phyloP scores from a whole-genome alignment of 805 yeast genomes.

The Monosporozyma aerobia region DNA sequence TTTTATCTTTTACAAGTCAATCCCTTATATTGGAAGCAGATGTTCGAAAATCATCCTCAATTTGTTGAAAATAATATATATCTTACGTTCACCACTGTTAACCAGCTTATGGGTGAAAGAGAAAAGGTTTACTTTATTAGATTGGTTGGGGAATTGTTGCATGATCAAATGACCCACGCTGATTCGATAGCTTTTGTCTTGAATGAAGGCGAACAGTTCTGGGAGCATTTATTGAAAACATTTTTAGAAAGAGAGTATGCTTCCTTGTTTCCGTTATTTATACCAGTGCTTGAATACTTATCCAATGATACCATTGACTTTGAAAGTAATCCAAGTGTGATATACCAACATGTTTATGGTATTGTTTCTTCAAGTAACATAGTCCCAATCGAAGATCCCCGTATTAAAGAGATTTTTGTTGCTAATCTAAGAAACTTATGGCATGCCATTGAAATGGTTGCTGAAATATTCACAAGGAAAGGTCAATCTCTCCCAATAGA shows the following conservation, averaged over 20 bases:
- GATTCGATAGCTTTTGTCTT: constrained; percentile 19
- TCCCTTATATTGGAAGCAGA: constrained; percentile 55
- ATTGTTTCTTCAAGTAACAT: constrained; percentile 37
- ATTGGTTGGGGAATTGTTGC: constrained; percentile 41
- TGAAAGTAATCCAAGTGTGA: constrained; percentile 70
- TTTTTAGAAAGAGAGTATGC: constrained; percentile 34
- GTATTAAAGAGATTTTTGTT: constrained; percentile 63
- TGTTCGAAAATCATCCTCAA: constrained; percentile 35
- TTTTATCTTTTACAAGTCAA: constrained; percentile 81
- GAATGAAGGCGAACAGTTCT: constrained; percentile 26
- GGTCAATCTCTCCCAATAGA: constrained; percentile 45
- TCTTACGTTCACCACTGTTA: constrained; percentile 23
- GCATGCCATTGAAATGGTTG: constrained; percentile 54
- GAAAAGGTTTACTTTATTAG: constrained; percentile 64
- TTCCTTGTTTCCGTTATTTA: constrained; percentile 28
- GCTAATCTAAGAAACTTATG: constrained; percentile 65
- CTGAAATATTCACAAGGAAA: constrained; percentile 37
- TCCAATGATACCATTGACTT: constrained; percentile 41
- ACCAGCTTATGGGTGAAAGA: constrained; percentile 33
- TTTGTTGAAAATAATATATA: constrained; percentile 24
- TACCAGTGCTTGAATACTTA: constrained; percentile 32
- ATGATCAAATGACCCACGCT: constrained; percentile 31
- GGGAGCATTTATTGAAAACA: constrained; percentile 36
- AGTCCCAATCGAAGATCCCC: constrained; percentile 72
- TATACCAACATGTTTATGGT: constrained; percentile 38